Evolutionary conservation across 2,329 filamentous ascomycete genomes (phyloP).

Genomic region (Fonsecaea nubica): DNA sequence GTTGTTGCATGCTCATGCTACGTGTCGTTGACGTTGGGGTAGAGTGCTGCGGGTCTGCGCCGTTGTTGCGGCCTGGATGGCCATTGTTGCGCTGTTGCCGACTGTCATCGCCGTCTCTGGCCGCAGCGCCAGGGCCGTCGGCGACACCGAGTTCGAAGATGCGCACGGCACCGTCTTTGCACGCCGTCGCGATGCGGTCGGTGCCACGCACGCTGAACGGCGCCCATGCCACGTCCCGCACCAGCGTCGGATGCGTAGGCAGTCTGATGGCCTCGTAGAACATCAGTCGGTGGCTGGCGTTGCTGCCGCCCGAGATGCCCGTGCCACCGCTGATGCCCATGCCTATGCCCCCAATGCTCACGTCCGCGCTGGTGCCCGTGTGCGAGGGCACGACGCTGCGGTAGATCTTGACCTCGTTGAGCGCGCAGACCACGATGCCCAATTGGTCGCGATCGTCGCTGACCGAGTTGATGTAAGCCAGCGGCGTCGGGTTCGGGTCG

Average conservation of each 20-base stretch:
- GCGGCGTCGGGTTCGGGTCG: conserved; percentile 78
- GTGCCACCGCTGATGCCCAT: conserved; percentile 11
- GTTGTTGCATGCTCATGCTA: conserved; percentile 4
- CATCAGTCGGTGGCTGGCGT: conserved; percentile 64
- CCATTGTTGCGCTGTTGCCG: background rate
- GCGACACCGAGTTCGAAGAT: conserved; percentile 74
- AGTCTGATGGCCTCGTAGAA: conserved; percentile 87
- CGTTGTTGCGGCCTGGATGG: background rate
- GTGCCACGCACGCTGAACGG: conserved; percentile 88
- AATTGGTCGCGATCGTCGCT: conserved; percentile 82
- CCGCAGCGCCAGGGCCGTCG: background rate
- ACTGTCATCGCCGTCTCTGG: background rate
- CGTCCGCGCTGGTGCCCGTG: background rate
- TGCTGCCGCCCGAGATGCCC: conserved; percentile 10
- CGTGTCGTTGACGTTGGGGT: conserved; percentile 1
- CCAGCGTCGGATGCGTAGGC: conserved; percentile 73
- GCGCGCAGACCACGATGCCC: conserved; percentile 81
- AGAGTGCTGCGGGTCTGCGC: conserved; percentile 6
- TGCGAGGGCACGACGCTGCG: conserved; percentile 65
- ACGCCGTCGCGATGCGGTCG: conserved; percentile 88
- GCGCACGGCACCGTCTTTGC: conserved; percentile 86
- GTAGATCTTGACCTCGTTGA: conserved; percentile 83
- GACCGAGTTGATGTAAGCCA: conserved; percentile 74
- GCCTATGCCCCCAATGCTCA: conserved; percentile 52
- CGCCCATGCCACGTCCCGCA: conserved; percentile 74